Conservation (phyloP, 805 yeast genomes). For the Metschnikowia sp. region DNA sequence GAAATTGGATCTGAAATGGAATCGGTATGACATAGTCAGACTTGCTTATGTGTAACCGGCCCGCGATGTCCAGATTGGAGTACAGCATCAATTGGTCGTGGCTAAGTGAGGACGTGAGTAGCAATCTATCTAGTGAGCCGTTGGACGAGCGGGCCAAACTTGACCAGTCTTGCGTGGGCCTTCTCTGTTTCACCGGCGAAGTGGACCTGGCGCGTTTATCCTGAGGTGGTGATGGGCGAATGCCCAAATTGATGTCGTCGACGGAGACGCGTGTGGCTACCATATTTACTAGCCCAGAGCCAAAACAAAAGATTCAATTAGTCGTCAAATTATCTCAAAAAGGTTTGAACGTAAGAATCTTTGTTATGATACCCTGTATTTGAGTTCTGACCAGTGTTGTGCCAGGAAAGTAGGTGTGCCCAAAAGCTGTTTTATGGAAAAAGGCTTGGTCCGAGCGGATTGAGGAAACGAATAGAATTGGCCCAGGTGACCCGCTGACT, state of each 20-base stretch:
- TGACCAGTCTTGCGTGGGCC: slow-evolving; percentile 23
- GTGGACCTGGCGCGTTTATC: slow-evolving; percentile 31
- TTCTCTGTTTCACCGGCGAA: slow-evolving; percentile 31
- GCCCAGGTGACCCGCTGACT: no score
- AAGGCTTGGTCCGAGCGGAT: no score
- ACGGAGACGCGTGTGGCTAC: slow-evolving; percentile 4
- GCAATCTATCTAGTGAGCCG: slow-evolving; percentile 20
- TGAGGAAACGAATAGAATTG: no score
- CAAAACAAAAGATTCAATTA: not conserved
- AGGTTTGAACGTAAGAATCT: not conserved
- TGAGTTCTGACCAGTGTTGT: no score
- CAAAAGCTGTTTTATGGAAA: no score
- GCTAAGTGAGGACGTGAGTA: slow-evolving; percentile 22
- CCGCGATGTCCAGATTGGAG: slow-evolving; percentile 35
- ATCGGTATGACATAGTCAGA: slow-evolving; percentile 37
- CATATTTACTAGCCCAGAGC: not conserved
- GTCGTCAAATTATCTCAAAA: not conserved
- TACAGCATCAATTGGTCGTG: slow-evolving; percentile 25
- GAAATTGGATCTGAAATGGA: slow-evolving; percentile 39
- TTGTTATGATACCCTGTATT: no score
- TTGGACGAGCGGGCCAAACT: slow-evolving; percentile 10
- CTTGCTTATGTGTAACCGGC: slow-evolving; percentile 31
- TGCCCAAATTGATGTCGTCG: slow-evolving; percentile 7
- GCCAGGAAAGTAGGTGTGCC: no score
- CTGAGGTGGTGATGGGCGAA: slow-evolving; percentile 1